Base-by-base conservation (phyloP, 2,329 filamentous ascomycete species). In the Penicillium sp. region DNA sequence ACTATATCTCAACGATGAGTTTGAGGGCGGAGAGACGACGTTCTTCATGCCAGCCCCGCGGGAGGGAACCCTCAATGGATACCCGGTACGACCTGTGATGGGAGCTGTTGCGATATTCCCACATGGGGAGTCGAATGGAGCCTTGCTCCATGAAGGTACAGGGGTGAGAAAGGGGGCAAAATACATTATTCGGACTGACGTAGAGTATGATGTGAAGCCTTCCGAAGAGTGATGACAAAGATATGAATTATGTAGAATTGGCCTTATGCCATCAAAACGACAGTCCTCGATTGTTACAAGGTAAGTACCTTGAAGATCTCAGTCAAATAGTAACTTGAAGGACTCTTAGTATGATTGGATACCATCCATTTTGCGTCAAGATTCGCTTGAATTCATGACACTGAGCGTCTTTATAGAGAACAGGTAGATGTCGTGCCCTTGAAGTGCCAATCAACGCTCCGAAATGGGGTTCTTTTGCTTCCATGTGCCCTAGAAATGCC, bases 141-240 rank as follows among this genome's bases (percentile, higher is more conserved):
- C 85, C 5, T 69, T 89, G 52, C 65, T 90, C 56, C 87, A 90
- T 62, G 87, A 89, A 66, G 87, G 87, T 0, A 89, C 87, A 0
- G 87, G 87, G 0, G 87, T 90, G 0, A 78, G 80, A n/a, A 83
- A 82, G 63, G 86, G 85, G 0, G 83, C 84, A 0, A 83, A 83
- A 69, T 90, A 89, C 66, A 85, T 90, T 1, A 89, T 89, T 43
- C 72, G 87, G 54, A 89, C 86, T 0, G 87, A 90, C 68, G 83
- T 90, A 4, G 82, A 88, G 69, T 90, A 89, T 61, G 87, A 89
- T 69, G 75, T 89, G 20, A 67, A 66, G 43, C 65, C 67, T 22
- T 62, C 42, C 14, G 53, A 58, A 16, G 52, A 53, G 26, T 55
- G 42, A 61, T 20, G 16, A 50, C 29, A 31, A 50, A 4, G 9